Conservation (phyloP, 2,329 filamentous ascomycete genomes). For the Botryotinia calthae region DNA sequence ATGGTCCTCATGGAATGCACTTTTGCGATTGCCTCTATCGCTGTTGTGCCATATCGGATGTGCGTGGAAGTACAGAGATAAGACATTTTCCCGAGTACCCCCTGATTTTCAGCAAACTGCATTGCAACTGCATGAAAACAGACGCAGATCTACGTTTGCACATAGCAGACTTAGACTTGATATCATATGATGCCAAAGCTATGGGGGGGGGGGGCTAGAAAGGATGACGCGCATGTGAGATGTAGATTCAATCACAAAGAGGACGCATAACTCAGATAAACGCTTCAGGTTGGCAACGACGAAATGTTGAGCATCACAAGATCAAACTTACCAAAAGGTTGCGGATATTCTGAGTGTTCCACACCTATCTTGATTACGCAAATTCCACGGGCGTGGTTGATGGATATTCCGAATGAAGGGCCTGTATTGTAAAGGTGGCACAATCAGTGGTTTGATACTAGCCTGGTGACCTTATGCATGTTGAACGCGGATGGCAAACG, state of each 20-base stretch:
- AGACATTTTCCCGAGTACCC: neutral
- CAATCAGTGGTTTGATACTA: neutral
- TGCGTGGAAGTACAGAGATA: neutral
- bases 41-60: neutral
- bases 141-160: neutral
- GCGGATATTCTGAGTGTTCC: neutral
- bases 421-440: neutral
- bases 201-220: neutral
- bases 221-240: neutral
- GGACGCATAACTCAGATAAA: neutral
- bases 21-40: neutral
- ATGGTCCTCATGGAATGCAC: neutral
- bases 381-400: neutral
- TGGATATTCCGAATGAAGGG: neutral
- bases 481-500: neutral
- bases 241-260: neutral
- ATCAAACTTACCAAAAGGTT: neutral
- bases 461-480: neutral
- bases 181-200: neutral
- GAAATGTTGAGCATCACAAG: neutral
- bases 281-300: neutral
- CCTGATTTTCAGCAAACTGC: neutral
- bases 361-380: neutral
- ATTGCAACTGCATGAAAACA: neutral
- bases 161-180: neutral